These are phyloP conservation scores for Zoysia japonica DNA, from an alignment of 176 grass and related monocot genomes.

Conservation along the genomic window DNA sequence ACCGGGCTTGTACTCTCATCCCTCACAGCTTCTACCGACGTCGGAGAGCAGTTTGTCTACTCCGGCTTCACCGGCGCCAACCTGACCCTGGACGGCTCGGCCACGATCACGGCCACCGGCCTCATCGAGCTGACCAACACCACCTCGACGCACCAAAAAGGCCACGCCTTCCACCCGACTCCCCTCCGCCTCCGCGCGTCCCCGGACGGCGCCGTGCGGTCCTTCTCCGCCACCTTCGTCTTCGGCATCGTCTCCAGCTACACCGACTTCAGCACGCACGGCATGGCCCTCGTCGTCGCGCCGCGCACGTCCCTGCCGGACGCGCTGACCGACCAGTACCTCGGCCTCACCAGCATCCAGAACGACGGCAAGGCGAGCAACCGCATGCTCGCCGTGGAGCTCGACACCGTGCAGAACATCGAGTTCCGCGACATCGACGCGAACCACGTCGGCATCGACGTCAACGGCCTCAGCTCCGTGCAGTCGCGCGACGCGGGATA, in stretches of 20 bases:
- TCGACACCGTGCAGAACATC: constrained; percentile 48
- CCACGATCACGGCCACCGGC: too few relatives aligned
- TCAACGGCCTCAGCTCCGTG: constrained; percentile 48
- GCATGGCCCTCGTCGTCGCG: background rate
- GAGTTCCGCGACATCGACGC: constrained; percentile 55
- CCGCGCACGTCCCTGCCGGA: constrained; percentile 28
- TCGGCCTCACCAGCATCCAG: constrained; percentile 46
- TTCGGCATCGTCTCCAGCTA: background rate
- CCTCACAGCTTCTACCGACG: too few relatives aligned
- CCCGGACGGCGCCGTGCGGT: too few relatives aligned
- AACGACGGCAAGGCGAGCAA: constrained; percentile 41
- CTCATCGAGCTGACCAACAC: too few relatives aligned
- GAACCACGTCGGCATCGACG: constrained; percentile 63
- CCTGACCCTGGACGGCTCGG: too few relatives aligned
- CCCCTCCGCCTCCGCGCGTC: too few relatives aligned
- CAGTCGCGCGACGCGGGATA: constrained; percentile 43
- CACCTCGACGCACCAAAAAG: too few relatives aligned
- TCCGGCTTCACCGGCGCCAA: constrained; percentile 23
- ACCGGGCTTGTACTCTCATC: background rate
- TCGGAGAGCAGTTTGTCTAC: background rate
- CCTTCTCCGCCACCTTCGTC: too few relatives aligned
- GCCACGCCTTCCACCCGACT: too few relatives aligned
- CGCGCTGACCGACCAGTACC: constrained; percentile 37
- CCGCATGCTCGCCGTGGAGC: constrained; percentile 55
- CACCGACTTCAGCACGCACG: background rate